Conservation (phyloP, 352 stramenopile species). For the Globisporangium abappressorium region DNA sequence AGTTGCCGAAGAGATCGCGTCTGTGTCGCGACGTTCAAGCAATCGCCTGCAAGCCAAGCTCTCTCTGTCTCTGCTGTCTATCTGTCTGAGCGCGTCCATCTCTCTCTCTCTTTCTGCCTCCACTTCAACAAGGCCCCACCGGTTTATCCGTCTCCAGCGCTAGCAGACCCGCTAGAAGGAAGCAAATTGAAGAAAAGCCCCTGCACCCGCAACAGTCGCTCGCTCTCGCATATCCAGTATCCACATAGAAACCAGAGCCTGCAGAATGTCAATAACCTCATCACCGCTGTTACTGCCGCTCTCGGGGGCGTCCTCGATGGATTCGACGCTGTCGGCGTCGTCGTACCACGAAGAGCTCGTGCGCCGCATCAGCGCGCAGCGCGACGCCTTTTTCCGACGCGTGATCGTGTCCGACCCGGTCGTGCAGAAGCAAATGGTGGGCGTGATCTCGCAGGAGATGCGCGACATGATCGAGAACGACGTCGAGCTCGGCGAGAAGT, state of each 20-base stretch:
- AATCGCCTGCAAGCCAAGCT: neutral
- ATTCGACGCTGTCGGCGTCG: neutral
- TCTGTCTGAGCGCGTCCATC: neutral
- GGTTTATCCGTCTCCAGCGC: neutral
- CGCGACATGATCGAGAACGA: constrained; percentile 48
- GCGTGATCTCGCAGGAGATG: constrained; percentile 50
- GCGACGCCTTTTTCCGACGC: constrained; percentile 80
- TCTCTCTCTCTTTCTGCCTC: constrained; percentile 4
- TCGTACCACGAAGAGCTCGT: constrained; percentile 37
- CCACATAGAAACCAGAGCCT: neutral
- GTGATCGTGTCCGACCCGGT: constrained; percentile 59
- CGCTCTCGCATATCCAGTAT: neutral
- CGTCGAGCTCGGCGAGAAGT: constrained; percentile 23
- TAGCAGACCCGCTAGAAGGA: neutral
- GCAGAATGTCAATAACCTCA: constrained; percentile 16
- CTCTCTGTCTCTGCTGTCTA: neutral
- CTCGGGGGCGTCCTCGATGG: constrained; percentile 13
- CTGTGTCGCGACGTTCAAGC: neutral
- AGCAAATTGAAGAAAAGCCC: neutral
- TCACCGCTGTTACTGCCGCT: constrained; percentile 16
- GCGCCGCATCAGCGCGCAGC: constrained; percentile 59
- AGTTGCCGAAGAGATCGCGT: too few species aligned
- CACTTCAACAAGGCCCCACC: neutral
- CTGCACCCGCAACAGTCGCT: neutral
- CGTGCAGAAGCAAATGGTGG: constrained; percentile 62